phyloP scores from a whole-genome alignment of 768 basidiomycete species.

The Suillus luteus region DNA sequence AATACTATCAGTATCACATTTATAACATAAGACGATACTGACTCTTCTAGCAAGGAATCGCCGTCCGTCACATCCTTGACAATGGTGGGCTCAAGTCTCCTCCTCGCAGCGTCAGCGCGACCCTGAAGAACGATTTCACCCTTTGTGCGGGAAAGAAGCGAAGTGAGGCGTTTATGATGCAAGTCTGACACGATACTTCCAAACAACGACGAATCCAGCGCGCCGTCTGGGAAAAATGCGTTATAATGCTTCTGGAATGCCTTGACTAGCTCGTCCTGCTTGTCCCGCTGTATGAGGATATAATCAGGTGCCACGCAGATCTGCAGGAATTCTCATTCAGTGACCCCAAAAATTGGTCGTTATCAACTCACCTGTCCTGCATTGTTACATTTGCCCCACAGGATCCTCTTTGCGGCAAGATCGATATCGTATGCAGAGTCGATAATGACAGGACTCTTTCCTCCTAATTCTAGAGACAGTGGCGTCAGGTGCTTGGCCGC shows the following conservation, averaged over 20 bases:
- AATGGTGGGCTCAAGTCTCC: conserved; percentile 60
- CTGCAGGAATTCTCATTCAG: conserved; percentile 20
- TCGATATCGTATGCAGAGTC: conserved; percentile 44
- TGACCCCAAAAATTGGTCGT: background rate
- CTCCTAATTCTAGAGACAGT: conserved; percentile 35
- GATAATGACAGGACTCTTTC: conserved; percentile 50
- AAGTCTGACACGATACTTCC: conserved; percentile 53
- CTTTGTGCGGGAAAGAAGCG: conserved; percentile 53
- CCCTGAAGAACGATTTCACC: conserved; percentile 51
- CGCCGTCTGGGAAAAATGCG: conserved; percentile 56
- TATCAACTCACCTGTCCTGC: conserved; percentile 54
- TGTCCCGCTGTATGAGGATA: conserved; percentile 40
- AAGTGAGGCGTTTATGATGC: conserved; percentile 58
- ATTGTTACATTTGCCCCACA: conserved; percentile 69
- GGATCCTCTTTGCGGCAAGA: conserved; percentile 60
- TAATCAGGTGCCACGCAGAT: conserved; percentile 49
- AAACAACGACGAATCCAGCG: conserved; percentile 45
- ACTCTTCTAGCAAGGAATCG: conserved; percentile 67
- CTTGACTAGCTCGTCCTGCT: conserved; percentile 49
- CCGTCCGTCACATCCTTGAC: conserved; percentile 52
- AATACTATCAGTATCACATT: background rate
- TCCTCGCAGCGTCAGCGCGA: conserved; percentile 37
- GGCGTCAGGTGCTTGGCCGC: conserved; percentile 38
- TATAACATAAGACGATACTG: conserved; percentile 18
- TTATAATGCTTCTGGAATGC: conserved; percentile 45